A percentile compares a stretch with the other conserved stretches of the same genome.
Conservation (phyloP, 2,329 filamentous ascomycete species). For the Talaromyces sp. region DNA sequence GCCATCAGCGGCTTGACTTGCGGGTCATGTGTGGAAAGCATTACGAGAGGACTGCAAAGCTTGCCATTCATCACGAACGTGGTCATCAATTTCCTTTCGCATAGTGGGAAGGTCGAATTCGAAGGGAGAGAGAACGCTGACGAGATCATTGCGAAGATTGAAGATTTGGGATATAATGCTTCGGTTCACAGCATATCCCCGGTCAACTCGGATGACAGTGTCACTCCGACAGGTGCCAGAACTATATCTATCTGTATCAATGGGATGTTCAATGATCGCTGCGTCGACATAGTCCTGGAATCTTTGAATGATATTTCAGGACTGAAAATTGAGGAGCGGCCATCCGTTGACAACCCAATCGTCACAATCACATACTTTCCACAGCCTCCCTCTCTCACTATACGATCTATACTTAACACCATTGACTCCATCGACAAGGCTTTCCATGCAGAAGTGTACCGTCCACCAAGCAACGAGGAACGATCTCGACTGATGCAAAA, state of each 20-base stretch:
- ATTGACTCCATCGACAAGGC: slow-evolving; percentile 62
- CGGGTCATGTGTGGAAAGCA: slow-evolving; percentile 49
- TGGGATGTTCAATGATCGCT: slow-evolving; percentile 70
- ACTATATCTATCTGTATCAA: slow-evolving; percentile 62
- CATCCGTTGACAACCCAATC: slow-evolving; percentile 60
- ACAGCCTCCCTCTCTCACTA: slow-evolving; percentile 61
- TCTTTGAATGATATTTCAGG: slow-evolving; percentile 39
- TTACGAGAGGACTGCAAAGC: slow-evolving; percentile 45
- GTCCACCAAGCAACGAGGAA: slow-evolving; percentile 77
- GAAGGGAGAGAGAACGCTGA: slow-evolving; percentile 40
- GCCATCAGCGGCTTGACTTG: slow-evolving; percentile 56
- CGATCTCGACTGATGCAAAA: slow-evolving; percentile 66
- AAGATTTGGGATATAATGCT: slow-evolving; percentile 62
- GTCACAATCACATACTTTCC: slow-evolving; percentile 68
- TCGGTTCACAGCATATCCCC: slow-evolving; percentile 38
- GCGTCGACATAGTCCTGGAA: slow-evolving; percentile 47
- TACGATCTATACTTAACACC: slow-evolving; percentile 65
- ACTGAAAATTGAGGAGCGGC: slow-evolving; percentile 34
- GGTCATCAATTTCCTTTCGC: slow-evolving; percentile 52
- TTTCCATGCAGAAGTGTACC: slow-evolving; percentile 66
- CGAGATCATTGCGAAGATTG: slow-evolving; percentile 46
- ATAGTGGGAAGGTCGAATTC: slow-evolving; percentile 27
- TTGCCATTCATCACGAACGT: slow-evolving; percentile 44
- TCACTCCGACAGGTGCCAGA: slow-evolving; percentile 37
- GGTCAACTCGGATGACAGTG: slow-evolving; percentile 49